Percentiles rank a stretch among this genome's conserved stretches.
phyloP scores from a whole-genome alignment of 768 basidiomycete species.

The Galerina marginata region DNA sequence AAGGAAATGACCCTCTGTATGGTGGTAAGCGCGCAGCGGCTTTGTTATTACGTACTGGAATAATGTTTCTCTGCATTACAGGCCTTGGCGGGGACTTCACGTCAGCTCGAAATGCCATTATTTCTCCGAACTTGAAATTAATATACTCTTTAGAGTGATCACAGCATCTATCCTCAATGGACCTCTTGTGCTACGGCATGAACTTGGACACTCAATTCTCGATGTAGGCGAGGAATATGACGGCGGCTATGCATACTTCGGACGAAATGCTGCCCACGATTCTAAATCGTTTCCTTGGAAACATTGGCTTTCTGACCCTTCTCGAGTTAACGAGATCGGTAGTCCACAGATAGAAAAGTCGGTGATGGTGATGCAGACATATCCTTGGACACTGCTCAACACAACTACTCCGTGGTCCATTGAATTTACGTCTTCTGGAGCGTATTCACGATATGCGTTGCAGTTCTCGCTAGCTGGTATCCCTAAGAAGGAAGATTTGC shows the following conservation, averaged over 20 bases:
- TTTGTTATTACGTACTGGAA: not conserved
- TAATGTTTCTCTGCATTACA: conserved; percentile 26
- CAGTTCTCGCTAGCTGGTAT: conserved; percentile 79
- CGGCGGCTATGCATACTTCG: conserved; percentile 76
- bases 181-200: conserved; percentile 76
- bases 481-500: conserved; percentile 56
- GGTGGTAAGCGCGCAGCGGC: conserved; percentile 55
- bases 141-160: conserved; percentile 57
- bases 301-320: conserved; percentile 65
- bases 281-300: conserved; percentile 61
- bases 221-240: conserved; percentile 86
- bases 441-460: conserved; percentile 63
- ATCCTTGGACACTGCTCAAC: conserved; percentile 79
- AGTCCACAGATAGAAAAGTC: conserved; percentile 62
- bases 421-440: conserved; percentile 67
- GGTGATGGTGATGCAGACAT: conserved; percentile 75
- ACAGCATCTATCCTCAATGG: conserved; percentile 79
- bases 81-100: conserved; percentile 81
- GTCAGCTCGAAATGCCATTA: conserved; percentile 44
- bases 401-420: conserved; percentile 61
- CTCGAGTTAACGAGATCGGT: conserved; percentile 17
- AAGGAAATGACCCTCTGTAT: conserved; percentile 80
- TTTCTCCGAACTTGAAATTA: not conserved
- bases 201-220: conserved; percentile 82
- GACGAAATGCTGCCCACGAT: conserved; percentile 63